Conservation (phyloP, 2,329 filamentous ascomycete genomes). For the Calonectria montana region DNA sequence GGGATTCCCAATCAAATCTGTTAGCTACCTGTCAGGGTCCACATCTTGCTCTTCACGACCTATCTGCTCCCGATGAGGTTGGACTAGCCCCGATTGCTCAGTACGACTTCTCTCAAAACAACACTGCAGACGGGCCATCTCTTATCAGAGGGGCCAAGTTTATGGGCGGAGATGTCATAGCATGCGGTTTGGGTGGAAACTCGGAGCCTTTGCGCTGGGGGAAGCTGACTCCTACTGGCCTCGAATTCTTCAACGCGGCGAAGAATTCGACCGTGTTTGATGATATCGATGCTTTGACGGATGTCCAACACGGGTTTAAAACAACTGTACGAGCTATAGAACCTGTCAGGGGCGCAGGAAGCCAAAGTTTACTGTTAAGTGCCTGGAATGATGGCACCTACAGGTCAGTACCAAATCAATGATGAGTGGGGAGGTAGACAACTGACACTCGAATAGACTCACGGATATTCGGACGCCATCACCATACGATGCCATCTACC, state of each 20-base stretch:
- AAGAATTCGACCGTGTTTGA: conserved; percentile 42
- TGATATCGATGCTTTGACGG: conserved; percentile 27
- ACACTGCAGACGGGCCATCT: conserved; percentile 34
- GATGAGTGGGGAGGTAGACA: neutral
- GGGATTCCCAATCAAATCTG: conserved; percentile 44
- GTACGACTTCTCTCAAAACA: conserved; percentile 40
- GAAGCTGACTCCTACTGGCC: conserved; percentile 58
- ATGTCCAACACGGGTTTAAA: conserved; percentile 47
- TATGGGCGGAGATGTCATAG: conserved; percentile 57
- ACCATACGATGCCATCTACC: conserved; percentile 59
- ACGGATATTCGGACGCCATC: conserved; percentile 63
- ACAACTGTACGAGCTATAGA: conserved; percentile 60
- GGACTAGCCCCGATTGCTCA: conserved; percentile 34
- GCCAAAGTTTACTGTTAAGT: conserved; percentile 58
- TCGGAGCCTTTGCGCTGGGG: conserved; percentile 58
- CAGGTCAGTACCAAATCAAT: conserved; percentile 43
- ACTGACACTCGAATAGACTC: conserved; percentile 46
- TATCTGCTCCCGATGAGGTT: conserved; percentile 27
- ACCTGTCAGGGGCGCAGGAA: conserved; percentile 52
- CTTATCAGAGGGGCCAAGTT: conserved; percentile 55
- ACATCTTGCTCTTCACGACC: conserved; percentile 44
- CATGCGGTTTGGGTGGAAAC: conserved; percentile 57
- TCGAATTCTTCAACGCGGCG: conserved; percentile 50
- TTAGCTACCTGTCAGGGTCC: conserved; percentile 48
- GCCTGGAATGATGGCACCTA: conserved; percentile 66